A percentile compares a stretch with the other conserved stretches of the same genome.
phyloP scores from a whole-genome alignment of 73 alveolate genomes.

The Durusdinium trenchii region DNA sequence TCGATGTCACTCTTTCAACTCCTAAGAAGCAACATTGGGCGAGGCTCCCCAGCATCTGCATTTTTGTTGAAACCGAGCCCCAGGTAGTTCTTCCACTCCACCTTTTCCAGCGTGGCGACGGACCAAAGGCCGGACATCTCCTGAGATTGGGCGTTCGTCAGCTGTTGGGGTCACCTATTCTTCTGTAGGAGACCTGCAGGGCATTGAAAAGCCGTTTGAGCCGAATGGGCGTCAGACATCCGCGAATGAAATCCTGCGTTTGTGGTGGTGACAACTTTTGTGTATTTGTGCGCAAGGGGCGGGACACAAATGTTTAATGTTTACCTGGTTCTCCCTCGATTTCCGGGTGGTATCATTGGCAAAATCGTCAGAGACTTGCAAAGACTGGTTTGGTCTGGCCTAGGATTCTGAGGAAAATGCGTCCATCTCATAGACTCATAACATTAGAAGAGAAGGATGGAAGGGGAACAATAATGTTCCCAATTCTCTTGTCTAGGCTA shows the following conservation, averaged over 20 bases:
- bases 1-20: too few relatives aligned
- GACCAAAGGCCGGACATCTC: constrained; percentile 47
- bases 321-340: too few relatives aligned
- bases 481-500: neutral
- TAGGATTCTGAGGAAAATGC: too few relatives aligned
- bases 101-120: constrained; percentile 38
- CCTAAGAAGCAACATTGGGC: too few relatives aligned
- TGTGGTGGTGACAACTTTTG: neutral
- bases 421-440: too few relatives aligned
- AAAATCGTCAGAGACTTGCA: too few relatives aligned
- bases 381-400: too few relatives aligned
- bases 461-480: neutral
- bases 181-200: neutral
- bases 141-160: neutral
- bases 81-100: constrained; percentile 28
- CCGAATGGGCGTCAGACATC: neutral
- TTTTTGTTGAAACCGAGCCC: constrained; percentile 12
- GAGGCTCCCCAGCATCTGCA: too few relatives aligned
- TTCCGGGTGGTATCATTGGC: too few relatives aligned
- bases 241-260: neutral
- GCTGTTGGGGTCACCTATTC: neutral
- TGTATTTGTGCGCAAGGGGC: too few relatives aligned
- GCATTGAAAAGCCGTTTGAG: neutral
- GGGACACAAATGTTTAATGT: too few relatives aligned
- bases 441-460: neutral